phyloP scores from a whole-genome alignment of 768 basidiomycete genomes.

The Wakefieldia striispora region DNA sequence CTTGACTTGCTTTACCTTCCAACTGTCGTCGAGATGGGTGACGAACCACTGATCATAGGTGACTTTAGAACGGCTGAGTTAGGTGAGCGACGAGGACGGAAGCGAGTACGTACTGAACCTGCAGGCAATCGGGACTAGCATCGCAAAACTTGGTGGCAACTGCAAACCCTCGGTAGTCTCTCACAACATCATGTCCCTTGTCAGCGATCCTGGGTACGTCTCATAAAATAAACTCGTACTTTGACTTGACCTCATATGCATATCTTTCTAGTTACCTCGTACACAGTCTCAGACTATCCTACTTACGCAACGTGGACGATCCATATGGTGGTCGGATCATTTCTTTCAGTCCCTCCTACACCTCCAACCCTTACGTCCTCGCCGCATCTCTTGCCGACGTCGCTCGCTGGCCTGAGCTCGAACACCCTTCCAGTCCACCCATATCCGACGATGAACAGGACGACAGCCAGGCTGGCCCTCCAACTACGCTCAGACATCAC shows the following conservation, averaged over 20 bases:
- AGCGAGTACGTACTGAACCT: conserved; percentile 47
- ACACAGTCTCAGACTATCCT: conserved; percentile 80
- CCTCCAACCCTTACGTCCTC: conserved; percentile 79
- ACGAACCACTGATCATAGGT: conserved; percentile 76
- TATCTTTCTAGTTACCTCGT: conserved; percentile 57
- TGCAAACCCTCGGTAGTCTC: background rate
- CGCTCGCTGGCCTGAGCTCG: conserved; percentile 84
- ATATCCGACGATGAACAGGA: conserved; percentile 69
- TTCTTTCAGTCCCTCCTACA: conserved; percentile 72
- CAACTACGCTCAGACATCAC: conserved; percentile 70
- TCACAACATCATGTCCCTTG: conserved; percentile 49
- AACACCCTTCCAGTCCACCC: conserved; percentile 64
- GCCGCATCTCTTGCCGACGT: conserved; percentile 77
- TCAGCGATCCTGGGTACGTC: conserved; percentile 61
- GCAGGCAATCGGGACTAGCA: conserved; percentile 48
- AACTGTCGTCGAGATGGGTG: conserved; percentile 61
- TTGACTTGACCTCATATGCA: conserved; percentile 8
- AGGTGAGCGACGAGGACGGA: conserved; percentile 1
- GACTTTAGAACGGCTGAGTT: conserved; percentile 36
- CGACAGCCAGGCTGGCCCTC: conserved; percentile 20
- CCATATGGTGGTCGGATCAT: conserved; percentile 81
- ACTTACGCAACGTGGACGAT: conserved; percentile 87
- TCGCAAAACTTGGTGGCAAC: background rate
- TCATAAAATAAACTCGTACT: background rate
- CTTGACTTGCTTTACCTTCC: conserved; percentile 64